A percentile compares a stretch with the other conserved stretches of the same genome.
Evolutionary conservation across 2,329 filamentous ascomycete genomes (phyloP).

Genomic region (Phaeosphaeriaceae sp.): DNA sequence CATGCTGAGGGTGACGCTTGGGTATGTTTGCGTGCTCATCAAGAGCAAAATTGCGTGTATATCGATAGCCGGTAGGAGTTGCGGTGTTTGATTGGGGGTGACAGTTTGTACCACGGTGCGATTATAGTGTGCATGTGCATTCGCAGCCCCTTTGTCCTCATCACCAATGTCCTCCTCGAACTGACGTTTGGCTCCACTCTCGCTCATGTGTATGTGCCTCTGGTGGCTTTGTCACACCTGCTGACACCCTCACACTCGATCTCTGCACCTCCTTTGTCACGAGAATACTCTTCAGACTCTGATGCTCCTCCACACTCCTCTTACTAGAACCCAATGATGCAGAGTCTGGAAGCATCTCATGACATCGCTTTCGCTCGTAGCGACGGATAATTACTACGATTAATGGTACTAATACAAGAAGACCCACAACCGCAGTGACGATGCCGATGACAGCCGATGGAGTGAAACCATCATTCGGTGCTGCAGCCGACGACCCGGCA

Average conservation of each 20-base stretch:
- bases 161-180: slow-evolving; percentile 18
- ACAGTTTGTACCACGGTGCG: too few relatives aligned
- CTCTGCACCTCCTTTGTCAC: slow-evolving; percentile 32
- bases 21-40: too few relatives aligned
- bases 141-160: too few relatives aligned
- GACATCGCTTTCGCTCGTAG: slow-evolving; percentile 26
- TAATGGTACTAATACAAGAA: slow-evolving; percentile 25
- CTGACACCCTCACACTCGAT: slow-evolving; percentile 22
- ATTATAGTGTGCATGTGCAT: too few relatives aligned
- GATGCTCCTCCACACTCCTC: slow-evolving; percentile 21
- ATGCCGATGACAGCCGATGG: slow-evolving; percentile 32
- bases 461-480: slow-evolving; percentile 20
- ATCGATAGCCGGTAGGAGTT: too few relatives aligned
- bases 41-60: too few relatives aligned
- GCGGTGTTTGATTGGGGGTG: too few relatives aligned
- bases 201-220: slow-evolving; percentile 16
- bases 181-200: slow-evolving; percentile 26
- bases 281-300: slow-evolving; percentile 28
- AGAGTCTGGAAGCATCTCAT: slow-evolving; percentile 19
- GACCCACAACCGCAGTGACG: slow-evolving; percentile 22
- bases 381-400: slow-evolving; percentile 27
- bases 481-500: neutral
- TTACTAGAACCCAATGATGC: slow-evolving; percentile 11
- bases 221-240: slow-evolving; percentile 18
- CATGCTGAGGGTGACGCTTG: too few relatives aligned